A percentile compares a stretch with the other conserved stretches of the same genome.
phyloP scores from a whole-genome alignment of 768 basidiomycete genomes.

The Scleroderma bovista region DNA sequence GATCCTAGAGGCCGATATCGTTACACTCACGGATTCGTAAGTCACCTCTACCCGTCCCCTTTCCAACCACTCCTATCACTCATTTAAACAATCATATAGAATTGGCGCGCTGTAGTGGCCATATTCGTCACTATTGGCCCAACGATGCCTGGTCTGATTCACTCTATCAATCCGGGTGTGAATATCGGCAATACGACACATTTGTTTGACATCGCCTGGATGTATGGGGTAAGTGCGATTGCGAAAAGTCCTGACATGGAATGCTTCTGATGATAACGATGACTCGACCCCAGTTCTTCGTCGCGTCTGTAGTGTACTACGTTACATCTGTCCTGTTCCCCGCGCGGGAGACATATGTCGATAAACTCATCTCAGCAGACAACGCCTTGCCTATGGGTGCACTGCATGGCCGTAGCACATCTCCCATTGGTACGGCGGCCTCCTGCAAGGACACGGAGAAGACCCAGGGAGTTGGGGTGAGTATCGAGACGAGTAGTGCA shows the following conservation, averaged over 20 bases:
- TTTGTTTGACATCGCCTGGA: conserved; percentile 69
- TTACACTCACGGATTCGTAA: conserved; percentile 70
- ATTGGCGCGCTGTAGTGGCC: conserved; percentile 75
- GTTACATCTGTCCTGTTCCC: conserved; percentile 20
- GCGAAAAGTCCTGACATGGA: conserved; percentile 4
- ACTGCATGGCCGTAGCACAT: not conserved
- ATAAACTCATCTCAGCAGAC: conserved; percentile 19
- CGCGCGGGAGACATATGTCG: conserved; percentile 22
- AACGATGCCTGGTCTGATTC: conserved; percentile 71
- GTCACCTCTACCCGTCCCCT: conserved; percentile 18
- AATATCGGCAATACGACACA: conserved; percentile 50
- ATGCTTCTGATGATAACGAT: conserved; percentile 2
- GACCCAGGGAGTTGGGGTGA: not conserved
- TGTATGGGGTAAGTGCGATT: conserved; percentile 74
- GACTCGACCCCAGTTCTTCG: conserved; percentile 14
- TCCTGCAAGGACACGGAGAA: not conserved
- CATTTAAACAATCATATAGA: conserved; percentile 29
- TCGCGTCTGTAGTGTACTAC: conserved; percentile 22
- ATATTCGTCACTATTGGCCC: conserved; percentile 65
- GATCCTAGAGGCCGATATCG: conserved; percentile 71
- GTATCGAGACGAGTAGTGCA: too few relatives aligned
- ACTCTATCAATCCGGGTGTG: conserved; percentile 64
- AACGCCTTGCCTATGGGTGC: conserved; percentile 3
- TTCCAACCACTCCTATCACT: not conserved
- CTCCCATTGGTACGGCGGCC: not conserved